Conservation (phyloP, 2,329 filamentous ascomycete genomes). For the Bipolaris zeicola region DNA sequence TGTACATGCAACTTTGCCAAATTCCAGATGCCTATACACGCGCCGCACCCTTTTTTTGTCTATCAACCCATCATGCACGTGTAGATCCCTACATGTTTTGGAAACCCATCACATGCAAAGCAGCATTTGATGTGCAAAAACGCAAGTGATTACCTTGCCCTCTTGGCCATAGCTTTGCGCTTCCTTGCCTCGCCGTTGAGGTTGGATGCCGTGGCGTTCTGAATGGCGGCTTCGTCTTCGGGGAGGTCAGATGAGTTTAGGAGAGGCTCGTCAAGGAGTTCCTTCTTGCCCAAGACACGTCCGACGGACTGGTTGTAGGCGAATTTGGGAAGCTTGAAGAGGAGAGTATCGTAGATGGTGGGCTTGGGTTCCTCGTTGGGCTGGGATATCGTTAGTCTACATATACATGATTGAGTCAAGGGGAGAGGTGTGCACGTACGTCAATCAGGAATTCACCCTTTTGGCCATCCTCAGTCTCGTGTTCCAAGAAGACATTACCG, state of each 20-base stretch:
- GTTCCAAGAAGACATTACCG: constrained; percentile 94
- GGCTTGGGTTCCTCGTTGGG: constrained; percentile 79
- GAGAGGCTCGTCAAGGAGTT: constrained; percentile 44
- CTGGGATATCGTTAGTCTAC: constrained; percentile 54
- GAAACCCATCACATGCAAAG: not conserved
- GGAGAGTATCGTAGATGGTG: constrained; percentile 78
- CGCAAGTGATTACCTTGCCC: constrained; percentile 22
- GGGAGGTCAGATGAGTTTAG: constrained; percentile 45
- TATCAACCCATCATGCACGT: not conserved
- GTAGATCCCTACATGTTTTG: constrained; percentile 4
- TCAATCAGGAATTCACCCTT: constrained; percentile 85
- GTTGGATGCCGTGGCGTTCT: constrained; percentile 52
- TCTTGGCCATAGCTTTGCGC: constrained; percentile 42
- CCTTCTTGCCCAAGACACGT: constrained; percentile 49
- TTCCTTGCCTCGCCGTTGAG: constrained; percentile 54
- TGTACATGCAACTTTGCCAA: not conserved
- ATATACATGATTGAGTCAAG: not conserved
- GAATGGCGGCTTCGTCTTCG: constrained; percentile 49
- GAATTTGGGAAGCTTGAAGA: constrained; percentile 79
- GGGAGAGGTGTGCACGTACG: constrained; percentile 55
- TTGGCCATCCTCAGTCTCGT: constrained; percentile 84
- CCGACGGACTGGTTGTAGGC: constrained; percentile 62
- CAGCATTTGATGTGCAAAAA: not conserved
- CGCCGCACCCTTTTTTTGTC: not conserved
- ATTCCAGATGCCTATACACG: not conserved